Conservation (phyloP, 805 yeast genomes). For the Candida boleticola region DNA sequence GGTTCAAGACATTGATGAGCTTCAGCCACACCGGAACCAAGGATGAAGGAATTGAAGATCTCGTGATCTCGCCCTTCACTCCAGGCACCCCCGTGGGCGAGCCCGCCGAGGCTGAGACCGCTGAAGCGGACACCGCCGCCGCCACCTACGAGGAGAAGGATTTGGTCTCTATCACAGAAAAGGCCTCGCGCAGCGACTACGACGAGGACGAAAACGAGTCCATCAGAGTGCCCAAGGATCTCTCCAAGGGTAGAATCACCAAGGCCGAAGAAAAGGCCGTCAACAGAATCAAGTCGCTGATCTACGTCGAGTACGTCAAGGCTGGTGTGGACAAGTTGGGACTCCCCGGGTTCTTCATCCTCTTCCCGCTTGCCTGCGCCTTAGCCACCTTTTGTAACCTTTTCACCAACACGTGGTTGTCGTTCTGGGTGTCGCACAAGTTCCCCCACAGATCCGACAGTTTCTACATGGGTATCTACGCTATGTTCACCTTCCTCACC, state of each 20-base stretch:
- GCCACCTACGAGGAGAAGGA: constrained; percentile 2
- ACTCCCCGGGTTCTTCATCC: constrained; percentile 20
- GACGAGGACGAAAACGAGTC: constrained; percentile 26
- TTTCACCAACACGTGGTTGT: constrained; percentile 74
- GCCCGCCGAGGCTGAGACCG: neutral
- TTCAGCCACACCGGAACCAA: constrained; percentile 15
- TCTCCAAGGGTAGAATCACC: constrained; percentile 23
- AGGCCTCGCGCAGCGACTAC: constrained; percentile 29
- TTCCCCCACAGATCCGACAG: constrained; percentile 47
- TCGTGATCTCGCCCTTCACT: neutral
- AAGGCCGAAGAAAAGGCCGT: constrained; percentile 58
- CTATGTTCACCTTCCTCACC: constrained; percentile 54
- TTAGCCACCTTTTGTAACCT: constrained; percentile 50
- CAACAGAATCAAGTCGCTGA: constrained; percentile 47
- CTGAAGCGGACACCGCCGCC: neutral
- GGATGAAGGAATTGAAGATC: constrained; percentile 6
- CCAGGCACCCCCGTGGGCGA: constrained; percentile 1
- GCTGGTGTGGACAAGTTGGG: constrained; percentile 54
- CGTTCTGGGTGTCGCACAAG: constrained; percentile 70
- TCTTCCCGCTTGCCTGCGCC: constrained; percentile 14
- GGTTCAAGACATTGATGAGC: constrained; percentile 28
- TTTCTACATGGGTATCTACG: constrained; percentile 73
- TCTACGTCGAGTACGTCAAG: constrained; percentile 50
- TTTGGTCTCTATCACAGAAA: constrained; percentile 18
- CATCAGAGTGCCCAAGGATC: neutral